A percentile compares a stretch with the other conserved stretches of the same genome.
Conservation (phyloP, 495 filamentous ascomycete species). For the Podospora pseudocomata region DNA sequence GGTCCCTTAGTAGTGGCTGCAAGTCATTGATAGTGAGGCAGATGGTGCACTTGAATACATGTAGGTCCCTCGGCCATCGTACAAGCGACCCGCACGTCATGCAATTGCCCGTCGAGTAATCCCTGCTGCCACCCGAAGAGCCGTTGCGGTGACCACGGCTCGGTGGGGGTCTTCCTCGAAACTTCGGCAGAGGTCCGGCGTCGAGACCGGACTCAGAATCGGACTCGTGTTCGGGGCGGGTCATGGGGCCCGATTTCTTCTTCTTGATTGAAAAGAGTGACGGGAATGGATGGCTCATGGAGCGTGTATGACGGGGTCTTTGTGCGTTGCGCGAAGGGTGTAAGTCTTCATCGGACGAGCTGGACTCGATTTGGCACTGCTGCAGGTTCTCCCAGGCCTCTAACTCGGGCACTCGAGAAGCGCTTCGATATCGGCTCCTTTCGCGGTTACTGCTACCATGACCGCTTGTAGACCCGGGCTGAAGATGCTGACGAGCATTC, state of each 20-base stretch:
- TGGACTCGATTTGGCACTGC: slow-evolving; percentile 34
- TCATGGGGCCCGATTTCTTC: slow-evolving; percentile 38
- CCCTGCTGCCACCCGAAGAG: slow-evolving; percentile 31
- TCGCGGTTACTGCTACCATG: not conserved
- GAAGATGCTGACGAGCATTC: not conserved
- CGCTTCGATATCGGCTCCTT: slow-evolving; percentile 19
- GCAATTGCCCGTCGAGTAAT: slow-evolving; percentile 67
- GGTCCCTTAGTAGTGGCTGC: slow-evolving; percentile 39
- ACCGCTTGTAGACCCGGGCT: not conserved
- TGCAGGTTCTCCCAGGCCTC: slow-evolving; percentile 24
- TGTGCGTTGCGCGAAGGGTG: slow-evolving; percentile 21
- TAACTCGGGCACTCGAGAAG: slow-evolving; percentile 20
- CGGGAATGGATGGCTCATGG: slow-evolving; percentile 73
- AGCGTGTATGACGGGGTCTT: slow-evolving; percentile 55
- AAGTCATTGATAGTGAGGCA: slow-evolving; percentile 88
- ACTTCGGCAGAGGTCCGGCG: slow-evolving; percentile 23
- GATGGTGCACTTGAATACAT: slow-evolving; percentile 76
- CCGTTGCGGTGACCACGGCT: slow-evolving; percentile 29
- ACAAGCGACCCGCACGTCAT: slow-evolving; percentile 79
- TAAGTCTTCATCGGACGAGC: slow-evolving; percentile 43
- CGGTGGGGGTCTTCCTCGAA: slow-evolving; percentile 19
- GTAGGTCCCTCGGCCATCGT: slow-evolving; percentile 74
- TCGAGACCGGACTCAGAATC: slow-evolving; percentile 31
- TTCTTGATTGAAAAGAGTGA: slow-evolving; percentile 58
- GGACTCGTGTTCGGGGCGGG: slow-evolving; percentile 22